Conservation (phyloP, 768 basidiomycete species). For the Russula lepida region DNA sequence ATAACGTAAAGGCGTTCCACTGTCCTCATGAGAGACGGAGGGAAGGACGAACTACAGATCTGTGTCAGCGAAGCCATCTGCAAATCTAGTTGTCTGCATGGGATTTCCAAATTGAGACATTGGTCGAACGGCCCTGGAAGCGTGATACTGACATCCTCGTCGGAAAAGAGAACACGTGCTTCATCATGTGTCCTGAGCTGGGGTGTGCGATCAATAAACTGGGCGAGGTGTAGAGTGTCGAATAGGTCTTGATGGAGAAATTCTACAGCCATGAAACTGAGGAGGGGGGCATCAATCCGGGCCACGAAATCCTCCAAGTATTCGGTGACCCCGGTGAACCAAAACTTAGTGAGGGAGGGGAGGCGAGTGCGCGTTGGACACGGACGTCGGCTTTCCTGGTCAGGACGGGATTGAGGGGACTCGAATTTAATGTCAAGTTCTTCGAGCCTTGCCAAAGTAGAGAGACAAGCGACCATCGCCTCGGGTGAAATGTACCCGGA, state of each 20-base stretch:
- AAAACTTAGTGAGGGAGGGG: background rate
- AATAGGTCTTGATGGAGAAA: background rate
- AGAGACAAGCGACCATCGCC: background rate
- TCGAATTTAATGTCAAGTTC: background rate
- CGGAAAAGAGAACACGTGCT: background rate
- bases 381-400: background rate
- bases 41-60: background rate
- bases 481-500: background rate
- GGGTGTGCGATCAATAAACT: background rate
- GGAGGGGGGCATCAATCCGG: background rate
- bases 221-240: background rate
- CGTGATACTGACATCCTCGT: too few species aligned
- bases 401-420: background rate
- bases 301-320: background rate
- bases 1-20: background rate
- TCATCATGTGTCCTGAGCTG: background rate
- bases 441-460: background rate
- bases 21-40: background rate
- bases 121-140: background rate
- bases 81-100: background rate
- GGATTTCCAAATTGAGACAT: background rate
- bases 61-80: background rate
- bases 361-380: background rate
- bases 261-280: background rate
- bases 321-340: background rate